phyloP scores from a whole-genome alignment of 805 yeast species.

The Grigorovia humatica region DNA sequence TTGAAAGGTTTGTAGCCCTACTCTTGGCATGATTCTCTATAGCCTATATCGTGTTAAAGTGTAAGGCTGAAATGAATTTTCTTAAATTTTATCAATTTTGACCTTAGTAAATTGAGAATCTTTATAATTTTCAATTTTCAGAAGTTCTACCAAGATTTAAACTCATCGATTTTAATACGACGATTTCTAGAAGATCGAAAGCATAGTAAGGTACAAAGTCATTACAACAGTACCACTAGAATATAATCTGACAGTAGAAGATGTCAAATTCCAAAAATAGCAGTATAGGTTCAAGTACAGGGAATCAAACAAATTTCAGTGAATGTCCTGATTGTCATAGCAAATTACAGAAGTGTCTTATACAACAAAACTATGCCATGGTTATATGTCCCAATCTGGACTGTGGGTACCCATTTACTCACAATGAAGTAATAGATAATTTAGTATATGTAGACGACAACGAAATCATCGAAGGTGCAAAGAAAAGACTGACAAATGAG shows the following conservation, averaged over 20 bases:
- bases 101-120: neutral
- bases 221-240: neutral
- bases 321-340: conserved; percentile 23
- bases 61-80: too few relatives aligned
- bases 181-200: neutral
- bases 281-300: neutral
- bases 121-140: neutral
- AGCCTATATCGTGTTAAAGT: neutral
- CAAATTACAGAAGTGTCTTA: conserved; percentile 20
- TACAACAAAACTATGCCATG: conserved; percentile 27
- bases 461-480: conserved; percentile 22
- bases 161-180: neutral
- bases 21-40: conserved; percentile 32
- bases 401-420: conserved; percentile 25
- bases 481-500: conserved; percentile 10
- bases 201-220: too few relatives aligned
- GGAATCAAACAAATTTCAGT: neutral
- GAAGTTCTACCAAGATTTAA: neutral
- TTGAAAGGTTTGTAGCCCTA: conserved; percentile 54
- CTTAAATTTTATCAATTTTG: too few relatives aligned
- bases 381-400: conserved; percentile 21
- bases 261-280: neutral
- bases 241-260: neutral
- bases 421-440: conserved; percentile 13
- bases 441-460: conserved; percentile 21